Conservation (phyloP, 371 early-diverging fungal species). For the Lichtheimia ornata region DNA sequence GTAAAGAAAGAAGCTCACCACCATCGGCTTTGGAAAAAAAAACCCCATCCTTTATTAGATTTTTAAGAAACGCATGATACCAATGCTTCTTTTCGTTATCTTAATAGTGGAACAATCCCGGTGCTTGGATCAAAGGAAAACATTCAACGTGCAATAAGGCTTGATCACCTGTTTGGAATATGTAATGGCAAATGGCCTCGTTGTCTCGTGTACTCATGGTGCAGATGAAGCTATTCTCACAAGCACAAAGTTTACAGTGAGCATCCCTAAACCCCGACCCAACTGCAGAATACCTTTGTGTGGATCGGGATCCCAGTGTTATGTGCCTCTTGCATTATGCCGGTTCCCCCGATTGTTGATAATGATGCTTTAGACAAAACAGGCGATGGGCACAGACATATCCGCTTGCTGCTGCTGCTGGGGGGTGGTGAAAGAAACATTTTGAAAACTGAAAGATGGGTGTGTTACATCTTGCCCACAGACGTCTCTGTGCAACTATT, state of each 20-base stretch:
- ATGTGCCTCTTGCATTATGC: background rate
- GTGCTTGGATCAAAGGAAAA: background rate
- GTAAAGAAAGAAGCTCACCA: no score
- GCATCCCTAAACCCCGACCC: background rate
- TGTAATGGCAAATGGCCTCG: background rate
- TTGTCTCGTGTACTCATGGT: background rate
- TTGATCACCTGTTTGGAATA: background rate
- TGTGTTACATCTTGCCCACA: constrained; percentile 1
- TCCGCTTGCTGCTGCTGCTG: background rate
- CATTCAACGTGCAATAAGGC: background rate
- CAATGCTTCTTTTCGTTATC: no score
- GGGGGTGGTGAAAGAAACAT: background rate
- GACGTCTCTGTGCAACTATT: background rate
- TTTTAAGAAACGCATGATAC: no score
- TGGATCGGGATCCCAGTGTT: constrained; percentile 2
- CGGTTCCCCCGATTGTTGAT: no score
- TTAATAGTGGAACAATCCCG: background rate
- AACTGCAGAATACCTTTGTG: background rate
- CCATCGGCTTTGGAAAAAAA: no score
- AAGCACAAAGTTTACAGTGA: background rate
- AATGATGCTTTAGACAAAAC: background rate
- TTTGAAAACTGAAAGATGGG: background rate
- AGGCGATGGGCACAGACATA: background rate
- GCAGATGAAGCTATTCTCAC: background rate
- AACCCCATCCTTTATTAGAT: no score